Percentiles rank a stretch among this genome's conserved stretches.
Conservation (phyloP, 2,329 filamentous ascomycete species). For the Colletotrichum zoysiae region DNA sequence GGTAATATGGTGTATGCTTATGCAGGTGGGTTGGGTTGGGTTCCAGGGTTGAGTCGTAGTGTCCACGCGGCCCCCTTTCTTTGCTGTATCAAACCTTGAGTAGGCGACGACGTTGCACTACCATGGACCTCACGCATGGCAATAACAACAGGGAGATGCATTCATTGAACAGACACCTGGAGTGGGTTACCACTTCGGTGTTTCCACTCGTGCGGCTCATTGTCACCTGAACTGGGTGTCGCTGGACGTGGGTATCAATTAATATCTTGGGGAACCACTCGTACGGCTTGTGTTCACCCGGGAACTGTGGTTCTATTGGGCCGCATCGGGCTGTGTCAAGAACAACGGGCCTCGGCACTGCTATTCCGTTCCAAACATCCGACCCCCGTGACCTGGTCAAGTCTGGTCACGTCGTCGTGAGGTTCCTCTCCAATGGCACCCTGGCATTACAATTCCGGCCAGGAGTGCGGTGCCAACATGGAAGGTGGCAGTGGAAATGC, state of each 20-base stretch:
- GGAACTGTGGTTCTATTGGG: not conserved
- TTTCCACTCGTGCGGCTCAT: not conserved
- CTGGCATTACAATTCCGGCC: not conserved
- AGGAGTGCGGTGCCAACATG: not conserved
- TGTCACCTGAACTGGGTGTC: too few relatives aligned
- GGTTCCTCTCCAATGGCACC: not conserved
- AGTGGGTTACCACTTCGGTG: not conserved
- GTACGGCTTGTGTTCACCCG: not conserved
- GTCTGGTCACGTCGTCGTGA: not conserved
- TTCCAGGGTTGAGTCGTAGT: not conserved
- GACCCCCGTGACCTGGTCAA: not conserved
- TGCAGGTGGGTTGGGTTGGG: not conserved
- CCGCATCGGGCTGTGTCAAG: not conserved
- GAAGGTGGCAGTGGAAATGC: slow-evolving; percentile 11
- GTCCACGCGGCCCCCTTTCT: not conserved
- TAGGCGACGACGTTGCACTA: not conserved
- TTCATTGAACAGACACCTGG: too few relatives aligned
- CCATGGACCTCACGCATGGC: not conserved
- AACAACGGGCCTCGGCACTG: not conserved
- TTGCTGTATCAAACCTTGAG: not conserved
- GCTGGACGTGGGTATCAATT: not conserved
- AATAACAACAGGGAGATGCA: not conserved
- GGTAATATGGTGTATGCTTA: not conserved
- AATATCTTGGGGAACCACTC: too few relatives aligned
- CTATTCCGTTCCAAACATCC: not conserved